A percentile compares a stretch with the other conserved stretches of the same genome.
Evolutionary conservation across 192 early-diverging fungal genomes (phyloP).

Genomic region (Backusella circina): DNA sequence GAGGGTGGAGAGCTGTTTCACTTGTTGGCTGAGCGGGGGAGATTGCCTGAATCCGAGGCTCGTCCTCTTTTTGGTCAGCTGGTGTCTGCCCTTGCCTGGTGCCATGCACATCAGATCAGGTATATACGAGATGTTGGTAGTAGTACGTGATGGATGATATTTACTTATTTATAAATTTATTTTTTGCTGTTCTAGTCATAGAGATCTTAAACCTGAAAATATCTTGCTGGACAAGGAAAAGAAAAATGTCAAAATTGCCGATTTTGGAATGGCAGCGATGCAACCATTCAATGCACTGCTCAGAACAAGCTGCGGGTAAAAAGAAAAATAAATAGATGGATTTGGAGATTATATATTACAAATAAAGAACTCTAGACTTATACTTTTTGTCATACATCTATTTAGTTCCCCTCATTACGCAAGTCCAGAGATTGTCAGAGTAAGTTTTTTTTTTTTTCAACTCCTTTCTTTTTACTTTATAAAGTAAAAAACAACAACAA

Average conservation of each 20-base stretch:
- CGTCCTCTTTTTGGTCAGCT: constrained; percentile 71
- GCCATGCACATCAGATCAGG: constrained; percentile 35
- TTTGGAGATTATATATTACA: no score
- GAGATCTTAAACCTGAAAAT: constrained; percentile 80
- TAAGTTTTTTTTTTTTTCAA: background rate
- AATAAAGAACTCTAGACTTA: constrained; percentile 50
- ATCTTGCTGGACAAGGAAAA: constrained; percentile 38
- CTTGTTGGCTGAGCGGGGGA: constrained; percentile 21
- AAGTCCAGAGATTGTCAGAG: constrained; percentile 34
- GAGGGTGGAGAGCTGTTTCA: constrained; percentile 32
- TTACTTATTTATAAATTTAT: background rate
- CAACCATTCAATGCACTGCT: constrained; percentile 44
- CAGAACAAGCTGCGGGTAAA: constrained; percentile 55
- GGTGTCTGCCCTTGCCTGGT: constrained; percentile 55
- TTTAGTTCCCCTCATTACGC: constrained; percentile 32
- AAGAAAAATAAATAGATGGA: constrained; percentile 9
- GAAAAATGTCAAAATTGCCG: constrained; percentile 57
- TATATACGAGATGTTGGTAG: no score
- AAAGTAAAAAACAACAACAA: background rate
- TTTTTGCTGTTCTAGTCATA: constrained; percentile 37
- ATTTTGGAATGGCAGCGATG: constrained; percentile 62
- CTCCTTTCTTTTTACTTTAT: background rate
- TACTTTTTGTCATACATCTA: background rate
- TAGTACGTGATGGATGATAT: no score
- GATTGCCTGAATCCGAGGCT: constrained; percentile 52